Percentiles rank a stretch among this genome's conserved stretches.
phyloP scores from a whole-genome alignment of 495 filamentous ascomycete genomes.

The Hamigera avellanea region DNA sequence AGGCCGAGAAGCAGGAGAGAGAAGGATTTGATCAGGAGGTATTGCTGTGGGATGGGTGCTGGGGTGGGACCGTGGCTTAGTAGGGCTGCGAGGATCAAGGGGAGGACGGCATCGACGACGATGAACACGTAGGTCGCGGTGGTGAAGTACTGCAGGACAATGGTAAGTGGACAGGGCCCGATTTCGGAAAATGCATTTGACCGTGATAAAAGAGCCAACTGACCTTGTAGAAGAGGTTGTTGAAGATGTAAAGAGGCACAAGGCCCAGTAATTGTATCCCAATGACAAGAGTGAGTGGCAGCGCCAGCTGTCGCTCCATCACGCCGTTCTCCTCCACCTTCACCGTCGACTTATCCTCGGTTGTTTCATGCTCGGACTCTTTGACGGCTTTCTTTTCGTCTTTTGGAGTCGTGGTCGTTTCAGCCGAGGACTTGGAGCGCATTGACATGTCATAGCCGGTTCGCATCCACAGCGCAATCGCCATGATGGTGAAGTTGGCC shows the following conservation, averaged over 20 bases:
- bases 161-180: too few relatives aligned
- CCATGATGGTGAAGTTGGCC: conserved; percentile 88
- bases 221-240: conserved; percentile 56
- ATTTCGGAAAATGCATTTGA: too few relatives aligned
- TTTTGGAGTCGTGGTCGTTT: conserved; percentile 7
- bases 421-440: conserved; percentile 5
- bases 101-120: conserved; percentile 44
- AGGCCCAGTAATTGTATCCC: conserved; percentile 66
- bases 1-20: conserved; percentile 85
- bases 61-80: conserved; percentile 40
- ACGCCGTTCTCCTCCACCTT: conserved; percentile 16
- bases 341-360: conserved; percentile 3
- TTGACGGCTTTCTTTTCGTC: conserved; percentile 15
- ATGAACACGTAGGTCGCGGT: conserved; percentile 38
- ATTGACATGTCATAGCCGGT: conserved; percentile 46
- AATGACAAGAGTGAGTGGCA: conserved; percentile 64
- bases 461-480: conserved; percentile 83
- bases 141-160: conserved; percentile 41
- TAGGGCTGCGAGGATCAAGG: conserved; percentile 42
- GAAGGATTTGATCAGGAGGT: conserved; percentile 74
- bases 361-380: conserved; percentile 13
- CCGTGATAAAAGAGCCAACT: conserved; percentile 12
- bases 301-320: conserved; percentile 62
- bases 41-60: conserved; percentile 53
- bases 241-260: conserved; percentile 79